These are phyloP conservation scores for Nicotiana rustica DNA, from an alignment of 305 asterid genomes.

Conservation along the genomic window DNA sequence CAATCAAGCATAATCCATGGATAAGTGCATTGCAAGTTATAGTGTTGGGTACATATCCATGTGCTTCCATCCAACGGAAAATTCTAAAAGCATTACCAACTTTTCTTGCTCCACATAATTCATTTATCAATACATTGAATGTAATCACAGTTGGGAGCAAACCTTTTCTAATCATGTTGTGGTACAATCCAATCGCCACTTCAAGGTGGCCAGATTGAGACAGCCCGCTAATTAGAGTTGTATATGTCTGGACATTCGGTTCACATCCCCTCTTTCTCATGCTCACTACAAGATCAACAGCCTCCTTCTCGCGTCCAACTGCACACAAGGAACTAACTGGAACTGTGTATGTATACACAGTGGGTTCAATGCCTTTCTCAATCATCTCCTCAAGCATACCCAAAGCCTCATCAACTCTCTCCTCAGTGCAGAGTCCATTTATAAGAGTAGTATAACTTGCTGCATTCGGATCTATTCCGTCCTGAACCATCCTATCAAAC, in stretches of 20 bases:
- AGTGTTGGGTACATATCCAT: slow-evolving; percentile 56
- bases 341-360: slow-evolving; percentile 73
- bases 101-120: slow-evolving; percentile 61
- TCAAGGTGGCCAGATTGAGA: slow-evolving; percentile 65
- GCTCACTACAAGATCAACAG: slow-evolving; percentile 66
- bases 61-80: slow-evolving; percentile 69
- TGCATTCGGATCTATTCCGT: slow-evolving; percentile 73
- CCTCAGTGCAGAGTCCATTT: slow-evolving; percentile 78
- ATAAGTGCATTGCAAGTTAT: slow-evolving; percentile 76
- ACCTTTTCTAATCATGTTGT: slow-evolving; percentile 76
- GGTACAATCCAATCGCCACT: slow-evolving; percentile 84
- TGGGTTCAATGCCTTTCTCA: slow-evolving; percentile 68
- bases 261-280: slow-evolving; percentile 67
- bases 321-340: slow-evolving; percentile 70
- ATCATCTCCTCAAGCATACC: slow-evolving; percentile 74
- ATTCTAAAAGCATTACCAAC: slow-evolving; percentile 56
- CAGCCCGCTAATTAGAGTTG: slow-evolving; percentile 82
- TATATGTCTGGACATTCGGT: slow-evolving; percentile 85
- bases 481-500: slow-evolving; percentile 76
- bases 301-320: slow-evolving; percentile 68
- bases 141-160: slow-evolving; percentile 77
- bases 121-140: slow-evolving; percentile 73
- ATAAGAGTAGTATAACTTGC: slow-evolving; percentile 73
- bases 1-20: slow-evolving; percentile 72
- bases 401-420: slow-evolving; percentile 74